A percentile compares a stretch with the other conserved stretches of the same genome.
phyloP scores from a whole-genome alignment of 2,329 filamentous ascomycete genomes.

The Grosmannia huntii region DNA sequence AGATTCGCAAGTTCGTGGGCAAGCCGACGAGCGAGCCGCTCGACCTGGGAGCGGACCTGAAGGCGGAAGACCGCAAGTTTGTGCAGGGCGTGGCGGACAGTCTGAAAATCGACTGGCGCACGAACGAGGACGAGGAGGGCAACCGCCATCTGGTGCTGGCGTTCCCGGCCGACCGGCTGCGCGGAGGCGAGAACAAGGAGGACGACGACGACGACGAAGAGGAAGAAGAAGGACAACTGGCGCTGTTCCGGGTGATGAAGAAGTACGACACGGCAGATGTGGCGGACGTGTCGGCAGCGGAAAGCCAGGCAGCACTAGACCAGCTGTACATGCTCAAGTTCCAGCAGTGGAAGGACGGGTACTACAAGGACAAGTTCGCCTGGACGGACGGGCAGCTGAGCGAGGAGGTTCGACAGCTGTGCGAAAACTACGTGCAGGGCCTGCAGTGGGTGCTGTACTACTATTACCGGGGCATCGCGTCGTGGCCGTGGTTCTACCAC shows the following conservation, averaged over 20 bases:
- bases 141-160: slow-evolving; percentile 38
- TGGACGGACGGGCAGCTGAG: slow-evolving; percentile 72
- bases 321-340: slow-evolving; percentile 86
- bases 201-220: slow-evolving; percentile 54
- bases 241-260: slow-evolving; percentile 73
- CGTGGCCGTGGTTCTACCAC: slow-evolving; percentile 95
- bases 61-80: slow-evolving; percentile 83
- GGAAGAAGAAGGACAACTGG: slow-evolving; percentile 74
- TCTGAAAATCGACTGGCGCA: slow-evolving; percentile 44
- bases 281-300: slow-evolving; percentile 64
- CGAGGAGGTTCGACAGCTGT: slow-evolving; percentile 63
- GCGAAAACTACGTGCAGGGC: slow-evolving; percentile 95
- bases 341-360: slow-evolving; percentile 82
- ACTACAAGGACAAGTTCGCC: slow-evolving; percentile 80
- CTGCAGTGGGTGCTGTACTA: slow-evolving; percentile 97
- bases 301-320: slow-evolving; percentile 67
- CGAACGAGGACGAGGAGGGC: slow-evolving; percentile 42
- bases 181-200: neutral
- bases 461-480: slow-evolving; percentile 93
- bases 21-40: slow-evolving; percentile 52
- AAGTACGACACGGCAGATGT: slow-evolving; percentile 85
- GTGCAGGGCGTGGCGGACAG: slow-evolving; percentile 70
- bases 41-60: slow-evolving; percentile 59
- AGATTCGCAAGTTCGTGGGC: slow-evolving; percentile 70
- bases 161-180: slow-evolving; percentile 28